Base-by-base conservation (phyloP, 2,329 filamentous ascomycete species). In the Cytospora leucostoma region DNA sequence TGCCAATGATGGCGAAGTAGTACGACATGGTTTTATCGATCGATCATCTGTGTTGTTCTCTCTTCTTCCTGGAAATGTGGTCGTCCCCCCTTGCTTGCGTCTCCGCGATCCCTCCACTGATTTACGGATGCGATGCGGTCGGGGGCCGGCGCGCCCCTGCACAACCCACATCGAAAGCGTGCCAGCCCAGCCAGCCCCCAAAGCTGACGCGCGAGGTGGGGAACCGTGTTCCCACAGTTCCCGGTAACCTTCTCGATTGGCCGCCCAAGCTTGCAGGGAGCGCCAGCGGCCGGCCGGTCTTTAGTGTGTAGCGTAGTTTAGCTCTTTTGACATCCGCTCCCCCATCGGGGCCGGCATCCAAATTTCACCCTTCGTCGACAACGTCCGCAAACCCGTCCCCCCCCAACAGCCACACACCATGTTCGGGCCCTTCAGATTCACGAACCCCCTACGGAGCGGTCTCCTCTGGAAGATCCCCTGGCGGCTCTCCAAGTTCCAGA, bases 391-490 rank as follows among this genome's bases (percentile, higher is more conserved):
- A 34, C 17, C 11, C n/a, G 27, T 27, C 56, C 37, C n/a, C 56
- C 33, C 15, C 44, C 19, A 21, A 4, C 27, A 47, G 56, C 21
- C 52, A 40, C 73, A 15, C 27, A 17, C 7, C 67, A 96, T 97
- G 93, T 94, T 93, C 76, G 90, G 90, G 73, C 83, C 89, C 69
- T 92, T 96, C 80, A 90, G 89, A 79, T 82, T 90, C 70, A 93
- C 92, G 52, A 90, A 87, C 68, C 81, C 90, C 64, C 82, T 96
- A 32, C 88, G 87, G 62, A 85, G 91, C 67, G 93, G 93, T 77
- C 88, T 97, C 61, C 82, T 97, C 70, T 97, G 93, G 95, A 99
- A 99, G 87, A 93, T 90, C 71, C 95, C 95, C 70, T 99, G 93
- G 93, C 89, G 95, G 66, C 87, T 99, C 73, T 99, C 95, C 64